These are phyloP conservation scores for Peronospora destructor DNA, from an alignment of 352 stramenopile genomes.

Conservation along the genomic window DNA sequence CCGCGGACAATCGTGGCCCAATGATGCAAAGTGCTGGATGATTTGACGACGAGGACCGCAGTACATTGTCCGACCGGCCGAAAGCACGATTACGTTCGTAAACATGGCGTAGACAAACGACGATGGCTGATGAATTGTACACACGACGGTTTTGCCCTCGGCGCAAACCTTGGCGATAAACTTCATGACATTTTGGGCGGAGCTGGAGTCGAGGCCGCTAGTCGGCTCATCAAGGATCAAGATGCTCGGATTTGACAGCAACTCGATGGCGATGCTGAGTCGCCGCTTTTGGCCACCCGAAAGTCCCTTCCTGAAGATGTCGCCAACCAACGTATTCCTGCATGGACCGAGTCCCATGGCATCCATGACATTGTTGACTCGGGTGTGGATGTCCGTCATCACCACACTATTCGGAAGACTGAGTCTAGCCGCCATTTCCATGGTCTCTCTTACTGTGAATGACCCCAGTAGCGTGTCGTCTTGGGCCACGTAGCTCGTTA, in stretches of 20 bases:
- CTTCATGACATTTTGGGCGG: constrained; percentile 21
- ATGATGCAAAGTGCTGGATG: constrained; percentile 31
- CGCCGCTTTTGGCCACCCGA: constrained; percentile 75
- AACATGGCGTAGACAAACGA: constrained; percentile 36
- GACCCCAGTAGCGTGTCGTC: constrained; percentile 56
- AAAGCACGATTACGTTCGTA: constrained; percentile 45
- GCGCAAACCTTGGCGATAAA: constrained; percentile 15
- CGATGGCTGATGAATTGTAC: constrained; percentile 89
- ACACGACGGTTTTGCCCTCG: constrained; percentile 54
- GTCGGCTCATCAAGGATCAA: constrained; percentile 81
- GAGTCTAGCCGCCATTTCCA: constrained; percentile 54
- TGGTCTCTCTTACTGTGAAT: constrained; percentile 63
- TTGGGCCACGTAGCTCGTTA: constrained; percentile 63
- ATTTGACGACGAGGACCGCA: constrained; percentile 42
- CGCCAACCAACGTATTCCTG: constrained; percentile 53
- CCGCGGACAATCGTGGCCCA: constrained; percentile 30
- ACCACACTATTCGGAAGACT: constrained; percentile 35
- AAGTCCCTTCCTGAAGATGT: constrained; percentile 70
- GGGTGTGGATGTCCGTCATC: constrained; percentile 18
- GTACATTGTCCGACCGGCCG: constrained; percentile 71
- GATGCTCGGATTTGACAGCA: constrained; percentile 62
- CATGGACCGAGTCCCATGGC: constrained; percentile 43
- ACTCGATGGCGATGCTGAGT: constrained; percentile 71
- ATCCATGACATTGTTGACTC: constrained; percentile 43
- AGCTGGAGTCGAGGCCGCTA: constrained; percentile 33